Percentiles rank a stretch among this genome's conserved stretches.
Conservation (phyloP, 179 eudicot genomes). For the Amaranthus tricolor region DNA sequence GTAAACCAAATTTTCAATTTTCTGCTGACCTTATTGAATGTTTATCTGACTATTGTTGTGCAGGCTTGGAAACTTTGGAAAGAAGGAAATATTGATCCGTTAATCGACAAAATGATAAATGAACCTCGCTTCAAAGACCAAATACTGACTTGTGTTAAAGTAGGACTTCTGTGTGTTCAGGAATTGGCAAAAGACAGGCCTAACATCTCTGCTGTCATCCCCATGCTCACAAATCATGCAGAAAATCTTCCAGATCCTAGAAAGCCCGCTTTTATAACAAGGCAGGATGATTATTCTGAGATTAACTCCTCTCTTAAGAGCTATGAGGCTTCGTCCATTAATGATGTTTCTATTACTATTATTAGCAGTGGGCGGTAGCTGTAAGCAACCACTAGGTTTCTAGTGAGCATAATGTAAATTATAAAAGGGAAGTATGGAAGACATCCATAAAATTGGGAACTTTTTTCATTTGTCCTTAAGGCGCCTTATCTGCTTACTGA, state of each 20-base stretch:
- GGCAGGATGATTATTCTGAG: conserved; percentile 2
- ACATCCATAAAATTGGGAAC: too few species aligned
- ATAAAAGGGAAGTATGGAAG: too few species aligned
- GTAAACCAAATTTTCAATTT: too few species aligned
- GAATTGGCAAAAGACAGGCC: conserved; percentile 47
- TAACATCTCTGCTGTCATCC: conserved; percentile 34
- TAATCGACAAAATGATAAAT: conserved; percentile 27
- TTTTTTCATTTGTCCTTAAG: too few species aligned
- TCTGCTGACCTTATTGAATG: background rate
- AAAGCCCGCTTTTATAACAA: conserved; percentile 42
- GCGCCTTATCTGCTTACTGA: too few species aligned
- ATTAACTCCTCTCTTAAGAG: background rate
- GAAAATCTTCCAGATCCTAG: conserved; percentile 37
- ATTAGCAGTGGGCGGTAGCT: conserved; percentile 7
- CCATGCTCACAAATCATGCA: conserved; percentile 40
- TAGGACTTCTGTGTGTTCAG: conserved; percentile 55
- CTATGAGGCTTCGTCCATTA: conserved; percentile 21
- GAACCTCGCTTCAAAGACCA: conserved; percentile 17
- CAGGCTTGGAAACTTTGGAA: conserved; percentile 62
- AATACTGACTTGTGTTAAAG: conserved; percentile 41
- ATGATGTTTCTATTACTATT: conserved; percentile 23
- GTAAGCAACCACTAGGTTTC: too few species aligned
- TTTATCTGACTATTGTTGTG: background rate
- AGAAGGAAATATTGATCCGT: conserved; percentile 14
- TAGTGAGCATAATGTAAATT: too few species aligned